Conservation (phyloP, 306 rosid genomes). For the Ormosia semicastrata region DNA sequence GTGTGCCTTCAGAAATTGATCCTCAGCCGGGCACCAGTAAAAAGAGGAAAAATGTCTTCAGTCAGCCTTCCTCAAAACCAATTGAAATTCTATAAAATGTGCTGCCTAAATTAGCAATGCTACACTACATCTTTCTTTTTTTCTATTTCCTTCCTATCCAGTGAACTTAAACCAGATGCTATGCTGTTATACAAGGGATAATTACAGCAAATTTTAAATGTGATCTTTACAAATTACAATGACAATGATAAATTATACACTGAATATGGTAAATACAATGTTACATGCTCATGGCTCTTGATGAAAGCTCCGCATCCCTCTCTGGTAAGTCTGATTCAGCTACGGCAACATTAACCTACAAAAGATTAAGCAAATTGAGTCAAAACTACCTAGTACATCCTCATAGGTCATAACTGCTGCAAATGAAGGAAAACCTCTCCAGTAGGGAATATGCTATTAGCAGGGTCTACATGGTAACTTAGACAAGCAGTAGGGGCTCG, state of each 20-base stretch:
- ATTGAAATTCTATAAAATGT: slow-evolving; percentile 37
- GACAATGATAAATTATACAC: slow-evolving; percentile 35
- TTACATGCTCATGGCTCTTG: slow-evolving; percentile 92
- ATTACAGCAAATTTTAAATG: slow-evolving; percentile 50
- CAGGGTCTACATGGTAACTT: neutral
- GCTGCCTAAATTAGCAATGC: slow-evolving; percentile 50
- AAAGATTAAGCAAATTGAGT: neutral
- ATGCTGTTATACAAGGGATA: slow-evolving; percentile 49
- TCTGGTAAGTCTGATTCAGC: slow-evolving; percentile 62
- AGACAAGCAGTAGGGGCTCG: neutral
- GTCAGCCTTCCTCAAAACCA: slow-evolving; percentile 4
- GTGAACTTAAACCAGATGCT: slow-evolving; percentile 41
- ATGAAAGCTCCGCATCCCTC: slow-evolving; percentile 72
- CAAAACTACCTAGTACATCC: neutral
- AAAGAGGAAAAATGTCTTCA: slow-evolving; percentile 2
- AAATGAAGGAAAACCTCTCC: neutral
- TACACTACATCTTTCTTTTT: slow-evolving; percentile 40
- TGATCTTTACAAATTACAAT: slow-evolving; percentile 54
- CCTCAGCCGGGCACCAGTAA: neutral
- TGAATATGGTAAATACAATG: slow-evolving; percentile 33
- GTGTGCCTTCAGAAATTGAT: neutral
- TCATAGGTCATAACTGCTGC: neutral
- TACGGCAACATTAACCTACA: slow-evolving; percentile 51
- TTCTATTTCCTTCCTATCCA: slow-evolving; percentile 36
- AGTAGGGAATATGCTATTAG: neutral